Percentiles rank a stretch among this genome's conserved stretches.
Evolutionary conservation across 1,284 basidiomycete species (phyloP).

Genomic region (Ustilago sp.): DNA sequence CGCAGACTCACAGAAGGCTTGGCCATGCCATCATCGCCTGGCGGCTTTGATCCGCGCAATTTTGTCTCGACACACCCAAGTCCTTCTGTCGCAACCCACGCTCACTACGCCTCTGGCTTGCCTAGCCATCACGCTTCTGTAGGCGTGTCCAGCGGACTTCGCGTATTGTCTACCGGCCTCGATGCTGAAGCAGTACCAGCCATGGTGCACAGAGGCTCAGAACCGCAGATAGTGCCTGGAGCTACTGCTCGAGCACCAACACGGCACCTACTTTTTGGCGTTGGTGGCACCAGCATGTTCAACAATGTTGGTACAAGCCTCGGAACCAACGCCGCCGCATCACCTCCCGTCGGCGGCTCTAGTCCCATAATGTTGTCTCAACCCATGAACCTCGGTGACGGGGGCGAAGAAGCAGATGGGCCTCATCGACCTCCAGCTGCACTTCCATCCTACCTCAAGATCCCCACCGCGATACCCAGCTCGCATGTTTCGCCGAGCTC

Average conservation of each 20-base stretch:
- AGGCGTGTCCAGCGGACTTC: constrained; percentile 38
- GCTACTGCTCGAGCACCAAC: constrained; percentile 26
- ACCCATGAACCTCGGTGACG: constrained; percentile 27
- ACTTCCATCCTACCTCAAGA: constrained; percentile 68
- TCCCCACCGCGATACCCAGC: constrained; percentile 66
- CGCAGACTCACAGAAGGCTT: constrained; percentile 41
- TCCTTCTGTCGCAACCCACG: constrained; percentile 53
- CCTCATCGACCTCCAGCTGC: constrained; percentile 36
- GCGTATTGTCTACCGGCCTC: constrained; percentile 28
- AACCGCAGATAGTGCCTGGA: constrained; percentile 39
- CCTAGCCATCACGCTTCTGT: constrained; percentile 44
- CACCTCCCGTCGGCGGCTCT: constrained; percentile 36
- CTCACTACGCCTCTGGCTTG: constrained; percentile 49
- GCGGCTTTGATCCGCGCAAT: constrained; percentile 50
- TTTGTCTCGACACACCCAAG: constrained; percentile 51
- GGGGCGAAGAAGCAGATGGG: constrained; percentile 13
- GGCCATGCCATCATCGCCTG: constrained; percentile 23
- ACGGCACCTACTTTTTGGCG: constrained; percentile 42
- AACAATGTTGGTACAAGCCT: constrained; percentile 43
- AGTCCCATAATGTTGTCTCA: constrained; percentile 48
- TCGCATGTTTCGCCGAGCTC: constrained; percentile 49
- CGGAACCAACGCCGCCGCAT: constrained; percentile 38
- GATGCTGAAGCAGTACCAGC: constrained; percentile 12
- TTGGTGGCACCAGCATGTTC: constrained; percentile 40
- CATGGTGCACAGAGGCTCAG: constrained; percentile 24